These are phyloP conservation scores for Rhodosorus marinus DNA, from an alignment of 23 red algal genomes.

Conservation along the genomic window DNA sequence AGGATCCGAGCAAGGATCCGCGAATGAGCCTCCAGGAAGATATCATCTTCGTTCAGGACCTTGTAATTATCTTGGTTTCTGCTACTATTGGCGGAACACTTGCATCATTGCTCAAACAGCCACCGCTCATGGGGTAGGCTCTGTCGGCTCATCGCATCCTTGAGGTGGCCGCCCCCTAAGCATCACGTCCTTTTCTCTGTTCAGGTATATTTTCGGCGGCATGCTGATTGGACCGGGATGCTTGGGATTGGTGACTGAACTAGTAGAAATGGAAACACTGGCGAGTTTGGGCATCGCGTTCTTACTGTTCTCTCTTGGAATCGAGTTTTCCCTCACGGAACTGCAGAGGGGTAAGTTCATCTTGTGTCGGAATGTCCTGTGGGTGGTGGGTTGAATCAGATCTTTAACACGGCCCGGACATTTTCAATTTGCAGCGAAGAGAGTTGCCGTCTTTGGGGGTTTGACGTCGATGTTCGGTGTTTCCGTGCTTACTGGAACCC, in stretches of 20 bases:
- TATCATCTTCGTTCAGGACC: constrained; percentile 69
- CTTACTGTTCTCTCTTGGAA: constrained; percentile 58
- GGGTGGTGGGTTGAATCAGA: too few relatives aligned
- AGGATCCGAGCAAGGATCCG: constrained; percentile 63
- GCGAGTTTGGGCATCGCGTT: constrained; percentile 62
- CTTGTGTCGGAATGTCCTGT: too few relatives aligned
- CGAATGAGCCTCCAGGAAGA: constrained; percentile 72
- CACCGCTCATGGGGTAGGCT: constrained; percentile 50
- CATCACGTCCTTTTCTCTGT: too few relatives aligned
- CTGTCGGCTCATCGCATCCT: too few relatives aligned
- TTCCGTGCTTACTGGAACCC: constrained; percentile 11
- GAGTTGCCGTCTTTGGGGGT: constrained; percentile 50
- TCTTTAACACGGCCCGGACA: too few relatives aligned
- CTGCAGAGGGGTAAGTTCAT: too few relatives aligned
- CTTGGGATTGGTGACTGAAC: constrained; percentile 42
- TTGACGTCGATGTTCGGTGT: constrained; percentile 28
- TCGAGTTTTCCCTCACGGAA: constrained; percentile 68
- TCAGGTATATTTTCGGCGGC: constrained; percentile 56
- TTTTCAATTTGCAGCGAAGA: constrained; percentile 26
- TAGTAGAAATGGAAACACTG: constrained; percentile 66
- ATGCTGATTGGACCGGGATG: constrained; percentile 63
- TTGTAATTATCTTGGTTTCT: constrained; percentile 36
- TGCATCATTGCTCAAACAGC: constrained; percentile 34
- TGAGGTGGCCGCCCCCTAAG: too few relatives aligned
- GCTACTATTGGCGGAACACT: constrained; percentile 42